These are phyloP conservation scores for Eimeria acervulina DNA, from an alignment of 169 alveolate species.

Conservation along the genomic window DNA sequence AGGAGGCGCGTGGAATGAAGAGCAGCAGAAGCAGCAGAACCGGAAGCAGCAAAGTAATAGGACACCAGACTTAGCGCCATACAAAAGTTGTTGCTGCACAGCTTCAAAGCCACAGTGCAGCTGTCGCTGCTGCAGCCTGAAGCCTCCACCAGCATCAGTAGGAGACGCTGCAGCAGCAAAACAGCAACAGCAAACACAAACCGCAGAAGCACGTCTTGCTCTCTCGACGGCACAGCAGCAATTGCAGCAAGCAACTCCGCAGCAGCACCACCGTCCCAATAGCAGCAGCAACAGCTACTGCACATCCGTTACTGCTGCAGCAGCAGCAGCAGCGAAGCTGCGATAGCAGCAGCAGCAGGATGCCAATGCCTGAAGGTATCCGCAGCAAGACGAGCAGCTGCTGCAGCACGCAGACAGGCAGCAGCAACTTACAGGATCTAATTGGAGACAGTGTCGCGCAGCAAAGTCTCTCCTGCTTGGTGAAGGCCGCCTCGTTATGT, in stretches of 20 bases:
- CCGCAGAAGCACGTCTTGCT: neutral
- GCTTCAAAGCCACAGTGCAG: slow-evolving; percentile 77
- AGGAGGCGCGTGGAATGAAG: slow-evolving; percentile 19
- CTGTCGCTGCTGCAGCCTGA: slow-evolving; percentile 74
- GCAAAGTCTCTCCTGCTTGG: slow-evolving; percentile 59
- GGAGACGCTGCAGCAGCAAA: slow-evolving; percentile 77
- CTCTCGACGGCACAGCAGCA: neutral
- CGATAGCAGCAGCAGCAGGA: neutral
- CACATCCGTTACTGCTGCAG: neutral
- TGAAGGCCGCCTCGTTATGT: slow-evolving; percentile 49
- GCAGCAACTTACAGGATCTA: slow-evolving; percentile 66
- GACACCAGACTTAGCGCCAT: slow-evolving; percentile 60
- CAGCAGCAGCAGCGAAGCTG: neutral
- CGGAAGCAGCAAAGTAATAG: slow-evolving; percentile 54
- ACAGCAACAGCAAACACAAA: neutral
- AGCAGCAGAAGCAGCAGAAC: slow-evolving; percentile 61
- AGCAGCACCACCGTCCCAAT: neutral
- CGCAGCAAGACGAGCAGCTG: neutral
- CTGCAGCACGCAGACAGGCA: neutral
- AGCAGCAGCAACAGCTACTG: neutral
- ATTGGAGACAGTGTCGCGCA: slow-evolving; percentile 43
- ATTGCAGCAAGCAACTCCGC: neutral
- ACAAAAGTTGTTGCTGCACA: slow-evolving; percentile 64
- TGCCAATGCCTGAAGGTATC: neutral
- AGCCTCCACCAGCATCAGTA: slow-evolving; percentile 47